These are phyloP conservation scores for Phialophora verrucosa DNA, from an alignment of 2,329 filamentous ascomycete genomes.

Conservation along the genomic window DNA sequence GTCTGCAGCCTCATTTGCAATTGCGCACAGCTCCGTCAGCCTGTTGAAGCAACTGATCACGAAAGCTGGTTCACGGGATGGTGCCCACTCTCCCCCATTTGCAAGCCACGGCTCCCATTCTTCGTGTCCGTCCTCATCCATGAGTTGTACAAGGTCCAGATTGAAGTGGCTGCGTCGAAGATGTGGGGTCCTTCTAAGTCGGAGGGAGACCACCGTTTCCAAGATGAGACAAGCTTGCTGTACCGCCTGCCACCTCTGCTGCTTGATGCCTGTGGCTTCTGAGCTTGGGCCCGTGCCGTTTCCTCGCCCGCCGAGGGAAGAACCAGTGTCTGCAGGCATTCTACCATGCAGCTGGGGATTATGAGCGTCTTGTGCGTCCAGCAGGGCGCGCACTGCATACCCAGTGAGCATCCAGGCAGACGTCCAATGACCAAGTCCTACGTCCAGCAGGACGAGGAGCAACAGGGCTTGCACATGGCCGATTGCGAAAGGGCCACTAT, in stretches of 20 bases:
- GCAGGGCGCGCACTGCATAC: slow-evolving; percentile 56
- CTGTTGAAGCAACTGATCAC: slow-evolving; percentile 61
- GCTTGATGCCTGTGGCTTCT: slow-evolving; percentile 29
- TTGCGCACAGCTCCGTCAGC: slow-evolving; percentile 48
- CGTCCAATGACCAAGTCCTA: slow-evolving; percentile 54
- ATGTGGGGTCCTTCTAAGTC: slow-evolving; percentile 53
- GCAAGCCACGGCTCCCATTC: slow-evolving; percentile 74
- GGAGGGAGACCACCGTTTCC: slow-evolving; percentile 58
- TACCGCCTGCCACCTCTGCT: slow-evolving; percentile 49
- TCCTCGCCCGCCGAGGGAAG: not conserved
- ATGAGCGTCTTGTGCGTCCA: slow-evolving; percentile 41
- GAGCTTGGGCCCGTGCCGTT: slow-evolving; percentile 4
- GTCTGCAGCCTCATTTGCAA: slow-evolving; percentile 27
- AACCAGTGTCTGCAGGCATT: not conserved
- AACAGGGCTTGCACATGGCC: slow-evolving; percentile 54
- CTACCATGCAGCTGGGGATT: not conserved
- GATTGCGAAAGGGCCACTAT: slow-evolving; percentile 48
- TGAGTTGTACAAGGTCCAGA: slow-evolving; percentile 46
- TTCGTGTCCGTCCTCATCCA: slow-evolving; percentile 71
- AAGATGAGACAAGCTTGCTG: slow-evolving; percentile 61
- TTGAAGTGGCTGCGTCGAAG: slow-evolving; percentile 48
- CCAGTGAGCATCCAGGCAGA: slow-evolving; percentile 62
- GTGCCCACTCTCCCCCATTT: slow-evolving; percentile 50
- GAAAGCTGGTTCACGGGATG: slow-evolving; percentile 48
- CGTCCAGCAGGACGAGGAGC: slow-evolving; percentile 57